Conservation (phyloP, 2,329 filamentous ascomycete genomes). For the Rhynchosporium secalis region DNA sequence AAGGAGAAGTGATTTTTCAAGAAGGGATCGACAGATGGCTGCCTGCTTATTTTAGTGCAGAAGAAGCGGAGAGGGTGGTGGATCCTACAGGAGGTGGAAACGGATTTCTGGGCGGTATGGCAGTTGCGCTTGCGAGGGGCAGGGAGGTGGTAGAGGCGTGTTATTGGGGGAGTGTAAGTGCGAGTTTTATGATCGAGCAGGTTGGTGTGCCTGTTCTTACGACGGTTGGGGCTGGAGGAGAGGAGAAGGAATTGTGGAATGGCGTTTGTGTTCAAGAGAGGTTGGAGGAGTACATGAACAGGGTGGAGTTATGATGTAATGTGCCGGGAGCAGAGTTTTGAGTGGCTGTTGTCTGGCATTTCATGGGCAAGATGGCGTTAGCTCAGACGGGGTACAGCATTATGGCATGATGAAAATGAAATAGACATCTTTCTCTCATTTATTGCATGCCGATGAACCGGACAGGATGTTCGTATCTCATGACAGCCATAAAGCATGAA, state of each 20-base stretch:
- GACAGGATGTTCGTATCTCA: conserved; percentile 13
- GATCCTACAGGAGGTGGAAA: conserved; percentile 96
- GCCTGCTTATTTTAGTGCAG: conserved; percentile 65
- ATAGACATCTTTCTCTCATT: conserved; percentile 15
- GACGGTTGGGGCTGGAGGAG: conserved; percentile 38
- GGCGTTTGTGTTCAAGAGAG: conserved; percentile 54
- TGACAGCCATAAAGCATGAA: conserved; percentile 15
- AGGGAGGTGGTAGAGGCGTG: conserved; percentile 68
- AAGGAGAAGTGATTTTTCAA: conserved; percentile 50
- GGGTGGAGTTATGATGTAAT: conserved; percentile 3
- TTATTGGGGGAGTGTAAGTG: conserved; percentile 76
- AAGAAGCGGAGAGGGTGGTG: conserved; percentile 56
- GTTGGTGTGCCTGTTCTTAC: conserved; percentile 72
- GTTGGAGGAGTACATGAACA: conserved; percentile 48
- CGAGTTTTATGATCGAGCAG: conserved; percentile 93
- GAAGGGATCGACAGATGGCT: conserved; percentile 67
- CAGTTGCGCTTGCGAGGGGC: conserved; percentile 60
- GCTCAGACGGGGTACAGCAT: conserved; percentile 5
- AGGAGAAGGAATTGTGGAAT: conserved; percentile 60
- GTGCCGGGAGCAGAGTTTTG: too few relatives aligned
- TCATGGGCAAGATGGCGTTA: neutral
- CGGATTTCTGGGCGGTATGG: conserved; percentile 70
- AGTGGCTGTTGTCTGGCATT: neutral
- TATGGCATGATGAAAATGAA: conserved; percentile 2
- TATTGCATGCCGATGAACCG: neutral